Evolutionary conservation across 495 filamentous ascomycete species (phyloP).

Genomic region (Aspergillus bertholletiae): DNA sequence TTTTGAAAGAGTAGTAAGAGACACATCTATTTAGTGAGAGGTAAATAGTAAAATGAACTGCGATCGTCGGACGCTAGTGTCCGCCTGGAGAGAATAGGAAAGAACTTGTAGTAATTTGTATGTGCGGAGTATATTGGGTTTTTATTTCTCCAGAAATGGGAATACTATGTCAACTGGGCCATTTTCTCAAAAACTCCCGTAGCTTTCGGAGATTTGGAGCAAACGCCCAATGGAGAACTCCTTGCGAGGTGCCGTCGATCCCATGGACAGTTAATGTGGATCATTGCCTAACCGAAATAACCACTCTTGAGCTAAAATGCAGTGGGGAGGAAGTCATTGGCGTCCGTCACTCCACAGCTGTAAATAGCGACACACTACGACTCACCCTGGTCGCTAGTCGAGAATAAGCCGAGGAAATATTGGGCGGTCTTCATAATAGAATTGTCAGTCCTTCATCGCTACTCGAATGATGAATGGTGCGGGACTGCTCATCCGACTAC

Average conservation of each 20-base stretch:
- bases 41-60: too few species aligned
- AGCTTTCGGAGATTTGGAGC: not conserved
- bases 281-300: not conserved
- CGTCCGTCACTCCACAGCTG: too few species aligned
- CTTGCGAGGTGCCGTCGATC: slow-evolving; percentile 2
- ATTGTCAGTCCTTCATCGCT: not conserved
- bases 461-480: too few species aligned
- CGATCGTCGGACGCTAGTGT: too few species aligned
- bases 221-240: not conserved
- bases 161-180: too few species aligned
- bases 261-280: not conserved
- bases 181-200: too few species aligned
- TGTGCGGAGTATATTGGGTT: too few species aligned
- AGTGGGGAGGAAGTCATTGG: not conserved
- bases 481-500: not conserved
- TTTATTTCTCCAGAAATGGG: too few species aligned
- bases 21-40: too few species aligned
- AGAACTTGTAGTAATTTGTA: too few species aligned
- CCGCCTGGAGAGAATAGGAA: too few species aligned
- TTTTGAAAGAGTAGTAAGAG: too few species aligned
- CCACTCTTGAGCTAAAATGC: not conserved
- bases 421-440: not conserved
- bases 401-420: not conserved
- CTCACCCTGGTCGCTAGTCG: not conserved
- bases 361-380: not conserved